Percentiles rank a stretch among this genome's conserved stretches.
Evolutionary conservation across 1,284 basidiomycete species (phyloP).

Genomic region (Phellinidium pouzarii): DNA sequence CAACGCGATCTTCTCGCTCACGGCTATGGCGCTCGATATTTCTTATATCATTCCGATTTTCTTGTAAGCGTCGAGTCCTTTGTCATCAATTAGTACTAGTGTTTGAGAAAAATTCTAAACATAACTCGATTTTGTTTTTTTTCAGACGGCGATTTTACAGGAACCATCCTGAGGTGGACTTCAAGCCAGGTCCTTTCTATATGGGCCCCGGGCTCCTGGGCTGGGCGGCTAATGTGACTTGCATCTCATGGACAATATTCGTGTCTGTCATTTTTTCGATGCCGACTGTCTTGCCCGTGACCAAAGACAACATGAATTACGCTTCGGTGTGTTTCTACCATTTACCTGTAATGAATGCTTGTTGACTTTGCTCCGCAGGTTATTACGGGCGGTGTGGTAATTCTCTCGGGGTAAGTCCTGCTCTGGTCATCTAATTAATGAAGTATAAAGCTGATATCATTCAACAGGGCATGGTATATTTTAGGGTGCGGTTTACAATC

Average conservation of each 20-base stretch:
- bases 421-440: neutral
- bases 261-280: conserved; percentile 67
- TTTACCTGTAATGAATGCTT: neutral
- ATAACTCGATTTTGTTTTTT: neutral
- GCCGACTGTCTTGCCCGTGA: conserved; percentile 67
- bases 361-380: conserved; percentile 21
- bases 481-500: conserved; percentile 7
- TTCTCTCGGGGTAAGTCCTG: conserved; percentile 29
- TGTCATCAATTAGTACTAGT: neutral
- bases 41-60: conserved; percentile 74
- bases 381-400: conserved; percentile 33
- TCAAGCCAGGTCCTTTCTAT: conserved; percentile 86
- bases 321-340: conserved; percentile 34
- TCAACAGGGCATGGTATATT: conserved; percentile 15
- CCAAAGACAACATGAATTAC: conserved; percentile 72
- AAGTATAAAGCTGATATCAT: neutral
- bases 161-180: conserved; percentile 78
- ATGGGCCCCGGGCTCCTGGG: conserved; percentile 72
- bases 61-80: conserved; percentile 30
- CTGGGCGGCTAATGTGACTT: conserved; percentile 55
- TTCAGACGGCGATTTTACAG: conserved; percentile 56
- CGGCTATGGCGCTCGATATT: conserved; percentile 65
- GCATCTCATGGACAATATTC: conserved; percentile 66
- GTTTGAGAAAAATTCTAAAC: too few species aligned
- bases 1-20: conserved; percentile 78